These are phyloP conservation scores for Cladophialophora exuberans DNA, from an alignment of 2,329 filamentous ascomycete genomes.

Conservation along the genomic window DNA sequence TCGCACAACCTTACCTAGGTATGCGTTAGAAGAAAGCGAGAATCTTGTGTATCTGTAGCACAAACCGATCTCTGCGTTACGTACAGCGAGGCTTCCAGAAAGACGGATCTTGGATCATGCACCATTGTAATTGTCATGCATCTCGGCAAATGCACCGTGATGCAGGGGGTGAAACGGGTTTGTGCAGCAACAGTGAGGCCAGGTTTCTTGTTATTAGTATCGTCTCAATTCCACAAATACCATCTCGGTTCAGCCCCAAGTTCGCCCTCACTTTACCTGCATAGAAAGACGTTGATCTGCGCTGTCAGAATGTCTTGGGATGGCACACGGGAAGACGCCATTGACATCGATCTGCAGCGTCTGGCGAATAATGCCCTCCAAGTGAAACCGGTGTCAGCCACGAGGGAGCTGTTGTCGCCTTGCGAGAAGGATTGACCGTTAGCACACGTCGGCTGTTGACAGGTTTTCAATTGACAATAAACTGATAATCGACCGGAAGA, in stretches of 20 bases:
- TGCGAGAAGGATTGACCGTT: not conserved
- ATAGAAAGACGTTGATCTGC: slow-evolving; percentile 9
- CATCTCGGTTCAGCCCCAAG: not conserved
- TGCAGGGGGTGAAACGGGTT: slow-evolving; percentile 3
- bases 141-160: slow-evolving; percentile 5
- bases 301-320: not conserved
- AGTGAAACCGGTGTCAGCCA: not conserved
- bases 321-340: slow-evolving; percentile 8
- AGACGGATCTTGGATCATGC: not conserved
- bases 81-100: slow-evolving; percentile 14
- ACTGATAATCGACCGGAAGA: slow-evolving; percentile 11
- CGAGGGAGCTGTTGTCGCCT: not conserved
- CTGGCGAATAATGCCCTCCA: not conserved
- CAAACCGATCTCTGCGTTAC: slow-evolving; percentile 22
- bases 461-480: slow-evolving; percentile 1
- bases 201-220: not conserved
- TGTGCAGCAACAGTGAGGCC: slow-evolving; percentile 14
- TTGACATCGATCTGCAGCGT: slow-evolving; percentile 10
- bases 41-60: not conserved
- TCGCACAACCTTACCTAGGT: slow-evolving; percentile 6
- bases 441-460: no score
- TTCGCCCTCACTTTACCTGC: not conserved
- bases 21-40: not conserved
- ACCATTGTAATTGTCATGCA: slow-evolving; percentile 24
- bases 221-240: no score